Evolutionary conservation across 2,329 filamentous ascomycete species (phyloP).

Genomic region (Diaporthe sp.): DNA sequence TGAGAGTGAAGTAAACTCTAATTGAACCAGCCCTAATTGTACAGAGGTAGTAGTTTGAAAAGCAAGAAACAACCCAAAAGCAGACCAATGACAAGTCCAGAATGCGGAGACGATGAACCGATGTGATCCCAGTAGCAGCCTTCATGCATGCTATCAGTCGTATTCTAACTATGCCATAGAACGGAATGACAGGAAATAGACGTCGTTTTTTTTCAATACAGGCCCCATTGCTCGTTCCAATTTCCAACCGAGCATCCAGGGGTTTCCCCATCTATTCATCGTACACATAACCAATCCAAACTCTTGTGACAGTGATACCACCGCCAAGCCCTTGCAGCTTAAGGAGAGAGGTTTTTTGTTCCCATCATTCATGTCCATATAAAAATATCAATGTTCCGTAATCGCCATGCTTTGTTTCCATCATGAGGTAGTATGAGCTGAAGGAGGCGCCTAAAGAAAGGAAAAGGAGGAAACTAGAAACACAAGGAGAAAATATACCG

Average conservation of each 20-base stretch:
- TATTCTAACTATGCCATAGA: neutral
- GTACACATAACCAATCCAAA: neutral
- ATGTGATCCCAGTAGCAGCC: neutral
- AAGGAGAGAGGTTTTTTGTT: neutral
- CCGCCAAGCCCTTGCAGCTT: neutral
- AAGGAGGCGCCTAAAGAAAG: neutral
- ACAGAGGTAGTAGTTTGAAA: constrained; percentile 1
- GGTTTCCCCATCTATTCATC: neutral
- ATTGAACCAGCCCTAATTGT: constrained; percentile 13
- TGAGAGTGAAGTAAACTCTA: neutral
- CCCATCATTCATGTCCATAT: constrained; percentile 14
- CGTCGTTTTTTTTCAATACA: neutral
- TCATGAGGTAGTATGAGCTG: constrained; percentile 4
- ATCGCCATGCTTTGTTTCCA: constrained; percentile 29
- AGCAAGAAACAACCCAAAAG: neutral
- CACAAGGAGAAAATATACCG: neutral
- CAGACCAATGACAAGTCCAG: neutral
- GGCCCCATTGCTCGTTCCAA: neutral
- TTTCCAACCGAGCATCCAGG: neutral
- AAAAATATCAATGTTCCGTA: constrained; percentile 2
- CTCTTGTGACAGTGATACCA: neutral
- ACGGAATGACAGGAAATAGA: neutral
- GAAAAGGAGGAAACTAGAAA: neutral
- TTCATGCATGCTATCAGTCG: neutral
- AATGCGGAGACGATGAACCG: neutral